Conservation (phyloP, 177 flowering plant species). For the Telopea speciosissima region DNA sequence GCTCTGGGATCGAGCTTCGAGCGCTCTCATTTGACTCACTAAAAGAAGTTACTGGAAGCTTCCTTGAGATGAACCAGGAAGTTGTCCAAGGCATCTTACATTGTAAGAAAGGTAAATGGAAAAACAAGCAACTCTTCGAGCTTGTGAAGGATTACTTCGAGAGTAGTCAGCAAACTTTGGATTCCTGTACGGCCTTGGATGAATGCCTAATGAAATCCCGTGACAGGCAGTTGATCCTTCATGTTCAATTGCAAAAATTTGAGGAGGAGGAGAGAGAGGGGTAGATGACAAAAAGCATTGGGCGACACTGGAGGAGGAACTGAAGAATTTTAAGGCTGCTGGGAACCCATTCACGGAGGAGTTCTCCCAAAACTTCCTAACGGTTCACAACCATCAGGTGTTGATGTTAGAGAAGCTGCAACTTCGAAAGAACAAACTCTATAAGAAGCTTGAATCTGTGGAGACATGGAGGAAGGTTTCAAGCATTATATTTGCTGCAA, state of each 20-base stretch:
- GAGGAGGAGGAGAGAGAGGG: too few species aligned
- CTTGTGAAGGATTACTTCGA: constrained; percentile 82
- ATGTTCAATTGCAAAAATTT: constrained; percentile 53
- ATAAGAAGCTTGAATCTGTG: constrained; percentile 51
- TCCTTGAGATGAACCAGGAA: constrained; percentile 72
- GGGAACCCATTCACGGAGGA: constrained; percentile 71
- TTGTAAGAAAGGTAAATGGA: constrained; percentile 67
- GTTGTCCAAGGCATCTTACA: constrained; percentile 58
- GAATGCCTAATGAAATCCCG: constrained; percentile 60
- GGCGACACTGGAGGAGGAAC: too few species aligned
- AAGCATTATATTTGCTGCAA: constrained; percentile 35
- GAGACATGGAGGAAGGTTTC: constrained; percentile 66
- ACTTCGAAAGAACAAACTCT: constrained; percentile 50
- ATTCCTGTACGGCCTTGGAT: constrained; percentile 63
- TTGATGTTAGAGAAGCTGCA: constrained; percentile 55
- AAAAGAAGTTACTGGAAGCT: constrained; percentile 49
- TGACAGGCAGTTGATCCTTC: constrained; percentile 53
- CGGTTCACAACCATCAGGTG: constrained; percentile 49
- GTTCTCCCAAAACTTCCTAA: constrained; percentile 44
- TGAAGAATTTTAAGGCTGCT: constrained; percentile 53
- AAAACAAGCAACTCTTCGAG: constrained; percentile 44
- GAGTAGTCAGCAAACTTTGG: constrained; percentile 55
- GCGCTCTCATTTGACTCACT: constrained; percentile 63
- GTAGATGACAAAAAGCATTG: too few species aligned
- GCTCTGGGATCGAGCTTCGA: constrained; percentile 43